phyloP scores from a whole-genome alignment of 208 protist species.

The Trypanosoma brucei region DNA sequence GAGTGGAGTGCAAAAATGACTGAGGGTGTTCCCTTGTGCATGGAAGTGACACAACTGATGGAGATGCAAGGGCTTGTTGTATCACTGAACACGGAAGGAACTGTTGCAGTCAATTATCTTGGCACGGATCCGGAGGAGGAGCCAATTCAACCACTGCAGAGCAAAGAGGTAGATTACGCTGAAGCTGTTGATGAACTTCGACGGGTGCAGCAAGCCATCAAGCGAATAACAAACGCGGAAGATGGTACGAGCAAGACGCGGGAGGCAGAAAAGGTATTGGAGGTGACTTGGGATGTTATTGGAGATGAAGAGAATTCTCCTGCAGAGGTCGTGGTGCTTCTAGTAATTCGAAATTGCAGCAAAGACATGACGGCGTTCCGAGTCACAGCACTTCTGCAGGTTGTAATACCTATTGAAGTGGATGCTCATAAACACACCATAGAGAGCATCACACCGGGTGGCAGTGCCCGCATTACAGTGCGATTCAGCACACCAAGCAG shows the following conservation, averaged over 20 bases:
- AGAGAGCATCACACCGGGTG: slow-evolving; percentile 21
- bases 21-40: slow-evolving; percentile 35
- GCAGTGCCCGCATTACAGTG: slow-evolving; percentile 37
- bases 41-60: slow-evolving; percentile 62
- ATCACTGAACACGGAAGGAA: slow-evolving; percentile 54
- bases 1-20: slow-evolving; percentile 81
- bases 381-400: slow-evolving; percentile 44
- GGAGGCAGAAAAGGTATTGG: slow-evolving; percentile 16
- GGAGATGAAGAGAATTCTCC: not conserved
- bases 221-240: slow-evolving; percentile 15
- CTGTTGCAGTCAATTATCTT: slow-evolving; percentile 84
- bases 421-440: slow-evolving; percentile 24
- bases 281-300: slow-evolving; percentile 5
- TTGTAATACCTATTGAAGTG: slow-evolving; percentile 42
- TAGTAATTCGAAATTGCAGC: slow-evolving; percentile 11
- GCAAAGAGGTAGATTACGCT: slow-evolving; percentile 69
- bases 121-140: slow-evolving; percentile 88
- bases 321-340: slow-evolving; percentile 1
- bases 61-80: slow-evolving; percentile 78
- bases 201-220: slow-evolving; percentile 63
- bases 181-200: slow-evolving; percentile 84
- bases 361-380: not conserved
- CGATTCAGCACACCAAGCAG: slow-evolving; percentile 28
- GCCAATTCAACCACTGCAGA: slow-evolving; percentile 67
- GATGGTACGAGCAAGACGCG: slow-evolving; percentile 19